Percentiles rank a stretch among this genome's conserved stretches.
Conservation (phyloP, 1,139 yeast genomes). For the Hemisphaericaspora subhashii region DNA sequence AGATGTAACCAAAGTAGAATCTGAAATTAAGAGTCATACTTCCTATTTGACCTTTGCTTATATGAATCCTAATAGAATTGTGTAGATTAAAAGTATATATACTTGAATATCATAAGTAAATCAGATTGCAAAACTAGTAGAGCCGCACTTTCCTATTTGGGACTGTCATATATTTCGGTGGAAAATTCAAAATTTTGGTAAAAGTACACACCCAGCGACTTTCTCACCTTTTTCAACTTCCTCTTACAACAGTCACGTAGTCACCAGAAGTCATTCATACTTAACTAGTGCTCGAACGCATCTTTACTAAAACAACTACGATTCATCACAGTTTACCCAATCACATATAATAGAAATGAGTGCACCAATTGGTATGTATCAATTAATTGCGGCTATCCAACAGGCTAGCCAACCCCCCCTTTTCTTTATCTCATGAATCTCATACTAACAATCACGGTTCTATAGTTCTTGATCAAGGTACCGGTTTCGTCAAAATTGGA, state of each 20-base stretch:
- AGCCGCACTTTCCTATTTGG: slow-evolving; percentile 3
- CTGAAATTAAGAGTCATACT: slow-evolving; percentile 90
- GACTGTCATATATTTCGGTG: neutral
- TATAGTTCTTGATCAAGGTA: slow-evolving; percentile 95
- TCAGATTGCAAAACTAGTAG: neutral
- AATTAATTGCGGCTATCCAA: too few relatives aligned
- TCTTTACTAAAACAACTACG: neutral
- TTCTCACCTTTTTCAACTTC: too few relatives aligned
- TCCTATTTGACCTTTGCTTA: slow-evolving; percentile 91
- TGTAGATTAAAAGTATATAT: slow-evolving; percentile 1
- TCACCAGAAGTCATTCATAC: too few relatives aligned
- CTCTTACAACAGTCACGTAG: too few relatives aligned
- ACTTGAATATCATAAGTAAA: too few relatives aligned
- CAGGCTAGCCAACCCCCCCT: too few relatives aligned
- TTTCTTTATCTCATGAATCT: neutral
- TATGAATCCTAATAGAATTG: slow-evolving; percentile 9
- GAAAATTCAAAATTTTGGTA: neutral
- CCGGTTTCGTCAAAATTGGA: slow-evolving; percentile 95
- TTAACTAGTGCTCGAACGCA: too few relatives aligned
- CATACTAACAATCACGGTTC: slow-evolving; percentile 1
- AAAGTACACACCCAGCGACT: too few relatives aligned
- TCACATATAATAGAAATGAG: slow-evolving; percentile 25
- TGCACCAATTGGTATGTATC: slow-evolving; percentile 57
- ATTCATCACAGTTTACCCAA: neutral
- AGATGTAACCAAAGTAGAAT: slow-evolving; percentile 76